Evolutionary conservation across 495 filamentous ascomycete genomes (phyloP), one percentile per base, ranked within the genome.

Genomic region (Penicillium lagena): DNA sequence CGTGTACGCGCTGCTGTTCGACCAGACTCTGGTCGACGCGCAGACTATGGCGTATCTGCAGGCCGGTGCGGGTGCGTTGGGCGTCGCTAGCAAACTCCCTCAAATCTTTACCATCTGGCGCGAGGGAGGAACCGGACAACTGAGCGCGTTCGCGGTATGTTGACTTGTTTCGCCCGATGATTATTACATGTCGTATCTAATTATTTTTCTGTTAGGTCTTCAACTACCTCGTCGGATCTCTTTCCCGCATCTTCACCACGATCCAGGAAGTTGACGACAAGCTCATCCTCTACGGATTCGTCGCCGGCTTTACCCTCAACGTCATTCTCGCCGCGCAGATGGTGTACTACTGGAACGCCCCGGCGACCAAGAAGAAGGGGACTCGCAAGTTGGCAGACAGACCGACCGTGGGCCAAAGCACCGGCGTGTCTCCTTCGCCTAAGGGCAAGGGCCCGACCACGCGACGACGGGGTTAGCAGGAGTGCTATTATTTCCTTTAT

Each of bases 161-260:
- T 36, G 37, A 34, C 40, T 39, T 38, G 14, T 29, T 3, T 9
- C 14, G 29, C 11, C 40, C 15, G 9, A n/a, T 39, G 27, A n/a
- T 37, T 42, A 10, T n/a, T n/a, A 22, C 12, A 29, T 29, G 12
- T 29, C 10, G 12, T 12, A 29, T 34, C 46, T 59, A 40, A 58
- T 39, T 38, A 5, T 28, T 29, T 15, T 17, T 39, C 31, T 14
- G 48, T 37, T 55, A 97, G 91, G 90, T 98, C 40, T 95, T 97
- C 75, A 96, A 95, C 75, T 98, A 95, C 66, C 89, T 98, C 54
- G 72, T 79, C 55, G 93, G 93, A 10, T 93, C 87, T 45, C 80
- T 96, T 33, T 85, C 88, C 10, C 83, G 93, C 55, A 94, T 98
- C 72, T 96, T 96, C 66, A 98, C 93, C 13, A 98, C 94, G 2